phyloP scores from a whole-genome alignment of 192 early-diverging fungal species.

The Linnemannia exigua region DNA sequence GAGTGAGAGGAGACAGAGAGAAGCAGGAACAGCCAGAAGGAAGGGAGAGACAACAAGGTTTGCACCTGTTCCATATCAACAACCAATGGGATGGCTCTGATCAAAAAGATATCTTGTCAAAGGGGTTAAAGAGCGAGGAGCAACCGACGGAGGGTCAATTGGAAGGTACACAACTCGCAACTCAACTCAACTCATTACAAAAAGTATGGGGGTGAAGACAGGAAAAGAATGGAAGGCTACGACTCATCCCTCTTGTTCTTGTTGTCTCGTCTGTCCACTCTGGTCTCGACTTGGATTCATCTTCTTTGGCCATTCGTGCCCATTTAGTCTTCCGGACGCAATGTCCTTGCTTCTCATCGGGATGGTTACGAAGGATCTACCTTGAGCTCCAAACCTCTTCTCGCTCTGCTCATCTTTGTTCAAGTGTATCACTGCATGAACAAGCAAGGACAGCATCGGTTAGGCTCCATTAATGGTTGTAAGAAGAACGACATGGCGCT shows the following conservation, averaged over 20 bases:
- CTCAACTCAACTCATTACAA: too few species aligned
- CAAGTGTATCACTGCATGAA: too few species aligned
- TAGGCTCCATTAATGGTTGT: not conserved
- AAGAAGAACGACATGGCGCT: not conserved
- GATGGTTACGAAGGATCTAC: not conserved
- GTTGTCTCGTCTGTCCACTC: constrained; percentile 1
- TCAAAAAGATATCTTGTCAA: constrained; percentile 6
- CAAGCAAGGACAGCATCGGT: not conserved
- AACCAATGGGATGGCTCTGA: constrained; percentile 1
- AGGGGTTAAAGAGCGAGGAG: too few species aligned
- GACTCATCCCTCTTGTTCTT: not conserved
- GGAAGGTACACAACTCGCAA: not conserved
- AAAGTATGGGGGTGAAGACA: not conserved
- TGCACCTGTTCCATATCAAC: not conserved
- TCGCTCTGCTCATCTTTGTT: not conserved
- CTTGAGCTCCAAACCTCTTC: not conserved
- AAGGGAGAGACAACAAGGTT: not conserved
- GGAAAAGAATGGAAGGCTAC: not conserved
- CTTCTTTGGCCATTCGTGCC: not conserved
- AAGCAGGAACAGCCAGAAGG: constrained; percentile 11
- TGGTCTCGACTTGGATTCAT: not conserved
- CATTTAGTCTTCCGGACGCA: not conserved
- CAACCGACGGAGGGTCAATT: constrained; percentile 1
- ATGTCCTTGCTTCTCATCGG: not conserved
- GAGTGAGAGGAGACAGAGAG: not conserved